A percentile compares a stretch with the other conserved stretches of the same genome.
Evolutionary conservation across 2,329 filamentous ascomycete species (phyloP).

Genomic region (Xylaria arbuscula): DNA sequence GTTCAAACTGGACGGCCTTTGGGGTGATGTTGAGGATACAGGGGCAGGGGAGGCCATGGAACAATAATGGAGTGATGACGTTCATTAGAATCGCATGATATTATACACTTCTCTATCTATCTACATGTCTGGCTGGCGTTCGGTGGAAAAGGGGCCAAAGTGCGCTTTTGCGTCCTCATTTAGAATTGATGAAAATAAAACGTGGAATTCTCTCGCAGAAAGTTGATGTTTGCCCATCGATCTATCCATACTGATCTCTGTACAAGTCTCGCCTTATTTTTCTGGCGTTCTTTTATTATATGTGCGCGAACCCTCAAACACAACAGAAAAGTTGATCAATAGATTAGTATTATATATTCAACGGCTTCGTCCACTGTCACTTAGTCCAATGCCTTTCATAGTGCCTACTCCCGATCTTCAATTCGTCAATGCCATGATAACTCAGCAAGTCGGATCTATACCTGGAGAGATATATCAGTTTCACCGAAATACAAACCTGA

Average conservation of each 20-base stretch:
- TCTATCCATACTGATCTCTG: neutral
- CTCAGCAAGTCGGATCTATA: neutral
- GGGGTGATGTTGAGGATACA: conserved; percentile 71
- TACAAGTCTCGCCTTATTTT: neutral
- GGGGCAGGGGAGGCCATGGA: conserved; percentile 62
- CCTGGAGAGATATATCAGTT: too few species aligned
- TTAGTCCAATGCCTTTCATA: neutral
- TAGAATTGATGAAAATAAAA: conserved; percentile 25
- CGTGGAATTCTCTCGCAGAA: neutral
- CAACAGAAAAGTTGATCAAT: neutral
- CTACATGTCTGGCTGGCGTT: conserved; percentile 31
- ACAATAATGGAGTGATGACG: conserved; percentile 52
- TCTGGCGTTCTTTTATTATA: neutral
- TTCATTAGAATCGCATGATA: conserved; percentile 5
- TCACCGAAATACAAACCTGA: neutral
- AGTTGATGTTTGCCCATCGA: neutral
- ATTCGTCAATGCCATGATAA: neutral
- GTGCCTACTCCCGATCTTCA: too few species aligned
- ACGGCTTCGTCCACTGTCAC: too few species aligned
- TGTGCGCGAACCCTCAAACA: neutral
- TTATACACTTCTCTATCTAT: conserved; percentile 10
- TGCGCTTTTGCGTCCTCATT: conserved; percentile 2
- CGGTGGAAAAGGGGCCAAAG: conserved; percentile 24
- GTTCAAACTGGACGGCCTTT: conserved; percentile 93
- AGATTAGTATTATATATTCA: neutral